Base-by-base conservation (phyloP, 331 rosid species). In the Prunus yedoensis region DNA sequence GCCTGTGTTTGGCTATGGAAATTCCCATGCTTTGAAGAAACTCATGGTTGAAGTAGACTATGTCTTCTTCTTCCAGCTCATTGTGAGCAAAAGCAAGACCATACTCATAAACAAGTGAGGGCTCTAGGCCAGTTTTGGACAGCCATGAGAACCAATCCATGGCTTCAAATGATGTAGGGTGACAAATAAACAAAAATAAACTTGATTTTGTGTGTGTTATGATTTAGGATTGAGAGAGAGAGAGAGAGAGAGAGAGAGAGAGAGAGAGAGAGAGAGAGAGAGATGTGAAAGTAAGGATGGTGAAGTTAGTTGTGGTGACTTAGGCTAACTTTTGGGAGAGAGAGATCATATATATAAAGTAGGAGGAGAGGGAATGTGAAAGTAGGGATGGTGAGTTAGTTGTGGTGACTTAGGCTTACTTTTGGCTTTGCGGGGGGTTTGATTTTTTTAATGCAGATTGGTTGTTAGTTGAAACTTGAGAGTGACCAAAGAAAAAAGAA, bases 141-240 rank as follows among this genome's bases (percentile, higher is more conserved):
- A 94, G 89, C 99, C 99, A 90, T 16, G 97, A 87, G 87, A 87
- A 89, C 99, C 99, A 92, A 80, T 94, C 96, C 99, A 94, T 94
- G 78, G 83, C 74, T 66, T 14, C 1, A 69, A 73, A 58, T 66
- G 69, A 23, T 70, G 67, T n/a, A 8, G 23, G 21, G 10, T 46
- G 78, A 16, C 1, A 38, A 38, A 38, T 38, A 38, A 6, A 38
- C 8, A 28, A 16, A 61, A 30, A 27, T 2, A 17, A 47, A 68
- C 32, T 62, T 73, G 56, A 28, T 3, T 76, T 75, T 83, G 23
- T 49, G 49, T 67, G 69, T 66, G 51, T 69, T 76, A 67, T 60
- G 51, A 57, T 38, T 63, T 60, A 79, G 72, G 79, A 76, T 66
- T 27, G 61, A 41, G 50, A 28, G 4, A 47, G 18, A 46, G 18